Conservation (phyloP, 73 alveolate species). For the Paramecium sexaurelia region DNA sequence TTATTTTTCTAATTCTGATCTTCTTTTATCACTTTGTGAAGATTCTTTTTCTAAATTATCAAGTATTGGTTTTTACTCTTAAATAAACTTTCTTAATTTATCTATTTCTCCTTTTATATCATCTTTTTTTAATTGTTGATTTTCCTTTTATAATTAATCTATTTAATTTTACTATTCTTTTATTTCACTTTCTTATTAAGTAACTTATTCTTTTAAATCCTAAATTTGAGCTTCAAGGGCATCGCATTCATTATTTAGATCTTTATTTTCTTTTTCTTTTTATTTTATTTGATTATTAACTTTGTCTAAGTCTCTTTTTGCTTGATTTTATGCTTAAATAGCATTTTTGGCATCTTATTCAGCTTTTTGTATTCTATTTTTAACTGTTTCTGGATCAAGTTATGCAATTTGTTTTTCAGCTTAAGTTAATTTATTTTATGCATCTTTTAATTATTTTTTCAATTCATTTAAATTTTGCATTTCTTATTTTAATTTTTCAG, state of each 20-base stretch:
- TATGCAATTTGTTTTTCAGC: neutral
- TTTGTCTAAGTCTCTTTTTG: conserved; percentile 8
- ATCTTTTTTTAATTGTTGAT: neutral
- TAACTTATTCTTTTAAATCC: neutral
- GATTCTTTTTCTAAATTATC: conserved; percentile 32
- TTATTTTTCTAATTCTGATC: neutral
- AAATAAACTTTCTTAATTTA: neutral
- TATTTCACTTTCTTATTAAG: neutral
- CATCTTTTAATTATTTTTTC: conserved; percentile 10
- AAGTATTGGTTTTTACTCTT: conserved; percentile 7
- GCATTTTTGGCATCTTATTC: conserved; percentile 50
- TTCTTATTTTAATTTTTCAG: conserved; percentile 5
- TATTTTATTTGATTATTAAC: neutral
- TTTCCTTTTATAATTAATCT: neutral
- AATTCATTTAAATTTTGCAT: neutral
- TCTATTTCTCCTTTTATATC: conserved; percentile 22
- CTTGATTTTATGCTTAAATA: neutral
- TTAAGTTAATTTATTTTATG: neutral
- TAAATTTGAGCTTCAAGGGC: neutral
- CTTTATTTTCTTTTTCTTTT: conserved; percentile 13
- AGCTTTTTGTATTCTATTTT: neutral
- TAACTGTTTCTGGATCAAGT: conserved; percentile 33
- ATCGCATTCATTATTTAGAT: conserved; percentile 11
- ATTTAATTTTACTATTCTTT: neutral
- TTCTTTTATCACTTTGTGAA: neutral